A percentile compares a stretch with the other conserved stretches of the same genome.
Conservation (phyloP, 2,329 filamentous ascomycete genomes). For the Torrubiella hemipterigena region DNA sequence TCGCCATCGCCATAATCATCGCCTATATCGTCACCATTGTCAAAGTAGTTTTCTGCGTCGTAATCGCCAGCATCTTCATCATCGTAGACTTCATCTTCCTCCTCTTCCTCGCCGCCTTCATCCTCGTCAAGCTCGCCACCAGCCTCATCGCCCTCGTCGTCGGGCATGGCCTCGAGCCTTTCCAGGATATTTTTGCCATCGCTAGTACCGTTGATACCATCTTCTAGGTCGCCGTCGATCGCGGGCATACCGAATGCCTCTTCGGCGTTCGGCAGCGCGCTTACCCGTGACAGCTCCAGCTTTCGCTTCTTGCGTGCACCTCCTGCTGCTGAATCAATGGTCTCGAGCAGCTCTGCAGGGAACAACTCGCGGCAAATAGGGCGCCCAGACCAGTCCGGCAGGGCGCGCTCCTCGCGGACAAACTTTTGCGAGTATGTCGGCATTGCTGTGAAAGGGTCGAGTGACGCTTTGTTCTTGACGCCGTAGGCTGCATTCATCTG, state of each 20-base stretch:
- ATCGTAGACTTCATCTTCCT: constrained; percentile 38
- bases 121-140: constrained; percentile 37
- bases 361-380: constrained; percentile 42
- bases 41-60: constrained; percentile 49
- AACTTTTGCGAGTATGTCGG: constrained; percentile 48
- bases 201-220: constrained; percentile 16
- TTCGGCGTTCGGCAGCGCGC: constrained; percentile 35
- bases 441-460: constrained; percentile 46
- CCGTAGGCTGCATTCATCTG: constrained; percentile 46
- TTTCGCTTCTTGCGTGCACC: constrained; percentile 27
- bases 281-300: constrained; percentile 34
- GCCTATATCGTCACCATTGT: constrained; percentile 42
- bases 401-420: constrained; percentile 33
- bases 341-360: constrained; percentile 42
- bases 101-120: constrained; percentile 31
- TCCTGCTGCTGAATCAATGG: constrained; percentile 35
- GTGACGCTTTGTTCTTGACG: constrained; percentile 39
- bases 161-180: constrained; percentile 31
- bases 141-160: constrained; percentile 38
- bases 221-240: constrained; percentile 13
- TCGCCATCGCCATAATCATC: constrained; percentile 40
- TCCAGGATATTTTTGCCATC: constrained; percentile 28
- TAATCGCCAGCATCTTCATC: constrained; percentile 51
- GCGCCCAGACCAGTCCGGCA: constrained; percentile 40
- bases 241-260: constrained; percentile 32